Conservation (phyloP, 129 eudicot species). For the Heracleum sosnowskyi region DNA sequence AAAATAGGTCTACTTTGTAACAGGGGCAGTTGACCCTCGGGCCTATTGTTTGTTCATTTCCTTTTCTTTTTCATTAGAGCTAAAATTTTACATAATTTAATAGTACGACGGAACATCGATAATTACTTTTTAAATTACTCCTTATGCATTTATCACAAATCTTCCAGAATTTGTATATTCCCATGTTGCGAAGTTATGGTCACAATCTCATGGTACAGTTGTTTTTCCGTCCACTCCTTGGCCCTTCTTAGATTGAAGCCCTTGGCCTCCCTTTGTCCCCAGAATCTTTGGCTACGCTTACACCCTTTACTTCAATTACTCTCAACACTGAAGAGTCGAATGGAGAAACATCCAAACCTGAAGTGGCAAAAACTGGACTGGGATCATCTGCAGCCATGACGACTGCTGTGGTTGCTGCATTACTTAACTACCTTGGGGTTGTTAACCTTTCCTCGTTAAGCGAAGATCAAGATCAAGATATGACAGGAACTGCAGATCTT, state of each 20-base stretch:
- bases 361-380: slow-evolving; percentile 97
- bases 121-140: neutral
- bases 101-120: neutral
- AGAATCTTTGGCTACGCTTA: slow-evolving; percentile 55
- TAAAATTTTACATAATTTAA: too few relatives aligned
- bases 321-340: slow-evolving; percentile 51
- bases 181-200: neutral
- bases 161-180: neutral
- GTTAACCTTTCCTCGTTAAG: slow-evolving; percentile 40
- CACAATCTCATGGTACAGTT: neutral
- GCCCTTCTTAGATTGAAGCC: slow-evolving; percentile 64
- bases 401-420: slow-evolving; percentile 88
- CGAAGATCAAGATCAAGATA: slow-evolving; percentile 36
- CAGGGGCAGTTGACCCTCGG: neutral
- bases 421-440: slow-evolving; percentile 83
- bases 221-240: neutral
- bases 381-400: slow-evolving; percentile 99
- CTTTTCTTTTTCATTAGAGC: neutral
- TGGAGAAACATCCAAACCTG: slow-evolving; percentile 62
- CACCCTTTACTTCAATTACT: slow-evolving; percentile 73
- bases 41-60: neutral
- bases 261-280: slow-evolving; percentile 81
- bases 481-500: slow-evolving; percentile 23
- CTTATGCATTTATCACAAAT: neutral
- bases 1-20: neutral